Evolutionary conservation across 1,284 basidiomycete species (phyloP).

Genomic region (Stygiomarasmius scandens): DNA sequence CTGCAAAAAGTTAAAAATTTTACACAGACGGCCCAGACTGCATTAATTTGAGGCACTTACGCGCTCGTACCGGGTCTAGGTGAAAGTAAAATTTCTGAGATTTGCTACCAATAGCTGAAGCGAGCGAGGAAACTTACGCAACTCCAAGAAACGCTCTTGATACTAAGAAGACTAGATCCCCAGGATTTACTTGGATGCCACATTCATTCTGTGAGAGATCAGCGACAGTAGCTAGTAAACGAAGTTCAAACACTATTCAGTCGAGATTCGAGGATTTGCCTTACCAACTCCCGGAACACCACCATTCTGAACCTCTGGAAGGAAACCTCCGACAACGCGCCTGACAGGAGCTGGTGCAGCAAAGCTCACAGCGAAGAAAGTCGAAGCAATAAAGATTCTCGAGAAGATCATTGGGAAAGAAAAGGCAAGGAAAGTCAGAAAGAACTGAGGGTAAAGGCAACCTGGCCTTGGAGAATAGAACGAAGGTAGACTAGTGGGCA

Average conservation of each 20-base stretch:
- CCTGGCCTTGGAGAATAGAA: neutral
- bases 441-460: neutral
- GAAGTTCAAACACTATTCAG: too few species aligned
- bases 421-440: neutral
- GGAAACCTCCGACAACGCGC: neutral
- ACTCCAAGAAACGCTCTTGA: neutral
- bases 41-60: neutral
- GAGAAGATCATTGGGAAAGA: neutral
- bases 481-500: neutral
- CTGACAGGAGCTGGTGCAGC: slow-evolving; percentile 1
- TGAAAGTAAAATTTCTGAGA: neutral
- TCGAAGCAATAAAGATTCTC: neutral
- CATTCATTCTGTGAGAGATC: slow-evolving; percentile 1
- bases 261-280: too few species aligned
- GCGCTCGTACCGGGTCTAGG: neutral
- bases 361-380: neutral
- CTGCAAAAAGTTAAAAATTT: too few species aligned
- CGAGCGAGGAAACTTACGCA: neutral
- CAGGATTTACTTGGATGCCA: neutral
- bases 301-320: neutral
- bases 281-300: neutral
- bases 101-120: neutral
- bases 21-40: too few species aligned
- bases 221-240: neutral
- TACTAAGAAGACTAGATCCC: neutral